These are phyloP conservation scores for Syzygium aromaticum DNA, from an alignment of 345 rosid genomes.

Conservation along the genomic window DNA sequence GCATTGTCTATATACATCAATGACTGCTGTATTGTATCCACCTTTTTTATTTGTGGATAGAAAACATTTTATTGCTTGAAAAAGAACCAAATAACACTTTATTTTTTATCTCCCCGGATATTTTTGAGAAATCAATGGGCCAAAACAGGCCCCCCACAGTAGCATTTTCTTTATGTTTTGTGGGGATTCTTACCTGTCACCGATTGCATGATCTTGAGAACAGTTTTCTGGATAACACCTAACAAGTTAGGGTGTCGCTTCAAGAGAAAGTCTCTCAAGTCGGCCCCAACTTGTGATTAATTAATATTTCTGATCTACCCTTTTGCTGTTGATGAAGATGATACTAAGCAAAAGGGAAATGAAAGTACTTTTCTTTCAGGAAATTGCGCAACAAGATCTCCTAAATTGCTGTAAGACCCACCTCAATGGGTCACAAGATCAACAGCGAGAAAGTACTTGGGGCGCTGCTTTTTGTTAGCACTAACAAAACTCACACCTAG, in stretches of 20 bases:
- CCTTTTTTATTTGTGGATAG: neutral
- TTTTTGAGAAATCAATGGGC: neutral
- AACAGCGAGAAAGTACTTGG: neutral
- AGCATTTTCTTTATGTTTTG: neutral
- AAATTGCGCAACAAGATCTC: neutral
- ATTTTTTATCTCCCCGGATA: neutral
- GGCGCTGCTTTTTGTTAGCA: neutral
- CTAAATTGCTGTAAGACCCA: neutral
- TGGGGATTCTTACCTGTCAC: neutral
- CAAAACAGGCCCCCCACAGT: neutral
- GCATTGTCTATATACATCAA: neutral
- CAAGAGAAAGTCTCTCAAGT: neutral
- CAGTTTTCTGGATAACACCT: neutral
- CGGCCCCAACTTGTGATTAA: neutral
- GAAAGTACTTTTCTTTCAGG: neutral
- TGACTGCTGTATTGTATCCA: neutral
- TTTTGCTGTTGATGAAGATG: neutral
- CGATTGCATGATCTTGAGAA: neutral
- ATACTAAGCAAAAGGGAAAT: neutral
- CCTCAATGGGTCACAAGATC: neutral
- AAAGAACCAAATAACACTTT: neutral
- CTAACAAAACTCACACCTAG: neutral
- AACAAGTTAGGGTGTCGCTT: neutral
- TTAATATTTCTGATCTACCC: neutral
- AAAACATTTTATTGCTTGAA: neutral